Evolutionary conservation across 371 early-diverging fungal species (phyloP).

Genomic region (Saksenaea vasiformis): DNA sequence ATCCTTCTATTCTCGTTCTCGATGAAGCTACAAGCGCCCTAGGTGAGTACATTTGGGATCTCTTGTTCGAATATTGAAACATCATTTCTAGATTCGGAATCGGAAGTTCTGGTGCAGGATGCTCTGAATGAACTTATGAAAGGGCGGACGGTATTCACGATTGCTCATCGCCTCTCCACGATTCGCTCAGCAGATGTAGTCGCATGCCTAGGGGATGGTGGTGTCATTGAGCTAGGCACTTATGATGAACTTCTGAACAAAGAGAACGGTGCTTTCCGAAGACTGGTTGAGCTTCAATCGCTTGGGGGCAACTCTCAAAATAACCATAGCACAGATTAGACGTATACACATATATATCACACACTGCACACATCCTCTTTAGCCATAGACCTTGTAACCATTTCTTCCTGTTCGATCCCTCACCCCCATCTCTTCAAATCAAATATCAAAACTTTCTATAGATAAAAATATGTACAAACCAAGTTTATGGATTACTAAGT

Average conservation of each 20-base stretch:
- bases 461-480: not conserved
- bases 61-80: not conserved
- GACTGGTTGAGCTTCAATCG: conserved; percentile 47
- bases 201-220: conserved; percentile 62
- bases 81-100: conserved; percentile 60
- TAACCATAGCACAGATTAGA: conserved; percentile 3
- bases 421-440: conserved; percentile 3
- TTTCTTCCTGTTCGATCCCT: not conserved
- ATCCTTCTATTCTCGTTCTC: conserved; percentile 75
- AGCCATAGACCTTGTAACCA: not conserved
- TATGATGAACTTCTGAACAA: conserved; percentile 55
- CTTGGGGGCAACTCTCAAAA: conserved; percentile 18
- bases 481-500: conserved; percentile 24
- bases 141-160: conserved; percentile 67
- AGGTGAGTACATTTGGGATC: conserved; percentile 9
- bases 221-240: conserved; percentile 60
- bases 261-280: conserved; percentile 57
- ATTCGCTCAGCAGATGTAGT: conserved; percentile 69
- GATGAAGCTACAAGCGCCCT: conserved; percentile 92
- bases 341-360: not conserved
- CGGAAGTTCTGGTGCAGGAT: conserved; percentile 62
- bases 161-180: conserved; percentile 75
- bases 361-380: not conserved
- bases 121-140: conserved; percentile 61
- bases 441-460: not conserved